Evolutionary conservation across 2,329 filamentous ascomycete species (phyloP).

Genomic region (Akanthomyces muscarius): DNA sequence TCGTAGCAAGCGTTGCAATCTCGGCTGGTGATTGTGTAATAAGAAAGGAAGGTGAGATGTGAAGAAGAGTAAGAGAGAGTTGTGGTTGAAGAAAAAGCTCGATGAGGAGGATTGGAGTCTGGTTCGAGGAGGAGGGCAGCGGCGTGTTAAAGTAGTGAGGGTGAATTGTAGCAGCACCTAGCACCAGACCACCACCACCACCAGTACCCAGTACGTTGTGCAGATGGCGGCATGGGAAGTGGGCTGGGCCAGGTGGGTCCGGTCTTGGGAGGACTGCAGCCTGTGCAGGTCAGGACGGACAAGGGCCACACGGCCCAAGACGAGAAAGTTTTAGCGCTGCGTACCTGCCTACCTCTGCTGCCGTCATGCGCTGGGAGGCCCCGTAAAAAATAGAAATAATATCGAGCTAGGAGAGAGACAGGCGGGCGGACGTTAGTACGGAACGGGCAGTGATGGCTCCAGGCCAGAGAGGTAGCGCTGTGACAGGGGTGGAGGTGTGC

Average conservation of each 20-base stretch:
- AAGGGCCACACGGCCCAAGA: background rate
- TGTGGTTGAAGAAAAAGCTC: background rate
- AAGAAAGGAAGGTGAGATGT: background rate
- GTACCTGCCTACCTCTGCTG: slow-evolving; percentile 13
- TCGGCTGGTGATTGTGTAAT: background rate
- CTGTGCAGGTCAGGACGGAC: background rate
- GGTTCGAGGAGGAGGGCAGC: slow-evolving; percentile 12
- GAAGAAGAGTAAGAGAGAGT: background rate
- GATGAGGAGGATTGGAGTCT: slow-evolving; percentile 2
- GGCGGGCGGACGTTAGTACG: background rate
- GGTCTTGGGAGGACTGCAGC: background rate
- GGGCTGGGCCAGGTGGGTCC: slow-evolving; percentile 1
- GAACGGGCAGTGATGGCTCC: background rate
- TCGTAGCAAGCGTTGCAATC: background rate
- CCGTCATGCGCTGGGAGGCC: slow-evolving; percentile 6
- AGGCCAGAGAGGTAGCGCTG: background rate
- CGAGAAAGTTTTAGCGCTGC: slow-evolving; percentile 15
- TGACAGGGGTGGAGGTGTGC: background rate
- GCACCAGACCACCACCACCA: too few relatives aligned
- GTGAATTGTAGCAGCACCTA: background rate
- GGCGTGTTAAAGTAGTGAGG: slow-evolving; percentile 14
- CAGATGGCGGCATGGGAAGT: slow-evolving; percentile 14
- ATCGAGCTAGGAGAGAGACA: background rate
- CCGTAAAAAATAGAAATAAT: background rate
- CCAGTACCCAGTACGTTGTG: background rate